Evolutionary conservation across 768 basidiomycete species (phyloP).

Genomic region (Macrolepiota dolichaula): DNA sequence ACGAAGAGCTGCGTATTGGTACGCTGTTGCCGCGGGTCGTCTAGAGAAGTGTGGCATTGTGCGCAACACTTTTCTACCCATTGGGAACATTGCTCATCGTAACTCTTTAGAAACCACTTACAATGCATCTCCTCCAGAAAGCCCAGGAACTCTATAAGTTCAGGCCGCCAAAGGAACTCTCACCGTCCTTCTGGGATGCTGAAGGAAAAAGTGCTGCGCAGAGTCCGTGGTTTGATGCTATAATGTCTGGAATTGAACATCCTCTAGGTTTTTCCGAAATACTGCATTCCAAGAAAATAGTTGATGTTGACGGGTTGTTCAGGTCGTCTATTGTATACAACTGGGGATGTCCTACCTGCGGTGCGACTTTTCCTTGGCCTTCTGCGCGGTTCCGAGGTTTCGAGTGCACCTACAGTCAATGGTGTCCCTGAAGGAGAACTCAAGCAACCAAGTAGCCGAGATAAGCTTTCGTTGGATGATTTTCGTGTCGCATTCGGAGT

Average conservation of each 20-base stretch:
- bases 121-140: conserved; percentile 74
- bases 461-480: conserved; percentile 81
- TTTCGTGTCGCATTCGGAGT: conserved; percentile 86
- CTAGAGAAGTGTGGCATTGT: conserved; percentile 86
- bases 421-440: conserved; percentile 7
- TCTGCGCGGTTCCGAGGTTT: conserved; percentile 44
- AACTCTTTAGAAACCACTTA: conserved; percentile 76
- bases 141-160: conserved; percentile 61
- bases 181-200: conserved; percentile 79
- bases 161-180: conserved; percentile 54
- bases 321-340: conserved; percentile 88
- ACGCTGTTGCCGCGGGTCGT: conserved; percentile 68
- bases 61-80: conserved; percentile 24
- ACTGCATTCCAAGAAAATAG: background rate
- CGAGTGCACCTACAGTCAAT: conserved; percentile 1
- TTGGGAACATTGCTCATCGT: conserved; percentile 2
- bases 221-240: conserved; percentile 51
- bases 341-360: conserved; percentile 78
- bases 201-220: conserved; percentile 45
- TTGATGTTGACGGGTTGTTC: background rate
- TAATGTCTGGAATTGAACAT: conserved; percentile 74
- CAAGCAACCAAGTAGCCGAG: conserved; percentile 35
- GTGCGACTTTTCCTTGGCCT: conserved; percentile 76
- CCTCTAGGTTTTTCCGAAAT: conserved; percentile 53
- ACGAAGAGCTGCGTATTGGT: conserved; percentile 77